Percentiles rank a stretch among this genome's conserved stretches.
These are phyloP conservation scores for Polygonum aviculare DNA, from an alignment of 148 eudicot species.

Conservation along the genomic window DNA sequence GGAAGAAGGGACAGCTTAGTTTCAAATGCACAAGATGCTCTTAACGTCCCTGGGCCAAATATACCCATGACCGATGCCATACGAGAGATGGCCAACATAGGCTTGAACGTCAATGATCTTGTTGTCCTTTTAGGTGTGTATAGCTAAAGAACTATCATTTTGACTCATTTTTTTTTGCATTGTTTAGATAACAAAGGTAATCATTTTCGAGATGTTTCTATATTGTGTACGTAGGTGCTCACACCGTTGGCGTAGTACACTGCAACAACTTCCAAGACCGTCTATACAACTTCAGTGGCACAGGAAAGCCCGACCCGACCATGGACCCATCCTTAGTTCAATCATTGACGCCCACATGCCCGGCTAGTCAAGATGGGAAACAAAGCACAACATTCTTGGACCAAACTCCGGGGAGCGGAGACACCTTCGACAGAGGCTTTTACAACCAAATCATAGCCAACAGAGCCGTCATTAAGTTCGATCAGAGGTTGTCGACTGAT, in stretches of 20 bases:
- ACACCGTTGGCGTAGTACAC: slow-evolving; percentile 16
- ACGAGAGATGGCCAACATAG: slow-evolving; percentile 19
- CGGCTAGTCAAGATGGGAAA: background rate
- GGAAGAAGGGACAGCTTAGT: slow-evolving; percentile 47
- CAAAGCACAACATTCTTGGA: slow-evolving; percentile 8
- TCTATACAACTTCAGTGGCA: slow-evolving; percentile 11
- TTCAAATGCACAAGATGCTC: slow-evolving; percentile 25
- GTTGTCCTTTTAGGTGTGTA: slow-evolving; percentile 27
- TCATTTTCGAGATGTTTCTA: background rate
- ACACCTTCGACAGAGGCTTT: slow-evolving; percentile 14
- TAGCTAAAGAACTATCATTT: background rate
- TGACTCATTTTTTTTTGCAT: background rate
- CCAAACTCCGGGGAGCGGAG: slow-evolving; percentile 12
- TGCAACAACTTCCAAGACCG: slow-evolving; percentile 19
- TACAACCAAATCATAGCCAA: slow-evolving; percentile 15
- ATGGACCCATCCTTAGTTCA: slow-evolving; percentile 16
- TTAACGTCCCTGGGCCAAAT: slow-evolving; percentile 26
- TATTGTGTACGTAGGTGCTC: slow-evolving; percentile 8
- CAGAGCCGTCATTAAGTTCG: slow-evolving; percentile 18
- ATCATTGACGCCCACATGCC: slow-evolving; percentile 5
- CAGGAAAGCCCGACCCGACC: slow-evolving; percentile 13
- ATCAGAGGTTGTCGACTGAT: slow-evolving; percentile 17
- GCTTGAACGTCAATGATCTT: slow-evolving; percentile 24
- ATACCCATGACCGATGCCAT: slow-evolving; percentile 20
- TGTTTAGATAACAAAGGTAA: background rate